These are phyloP conservation scores for Pyricularia sp. DNA, from an alignment of 2,329 filamentous ascomycete genomes.

Conservation along the genomic window DNA sequence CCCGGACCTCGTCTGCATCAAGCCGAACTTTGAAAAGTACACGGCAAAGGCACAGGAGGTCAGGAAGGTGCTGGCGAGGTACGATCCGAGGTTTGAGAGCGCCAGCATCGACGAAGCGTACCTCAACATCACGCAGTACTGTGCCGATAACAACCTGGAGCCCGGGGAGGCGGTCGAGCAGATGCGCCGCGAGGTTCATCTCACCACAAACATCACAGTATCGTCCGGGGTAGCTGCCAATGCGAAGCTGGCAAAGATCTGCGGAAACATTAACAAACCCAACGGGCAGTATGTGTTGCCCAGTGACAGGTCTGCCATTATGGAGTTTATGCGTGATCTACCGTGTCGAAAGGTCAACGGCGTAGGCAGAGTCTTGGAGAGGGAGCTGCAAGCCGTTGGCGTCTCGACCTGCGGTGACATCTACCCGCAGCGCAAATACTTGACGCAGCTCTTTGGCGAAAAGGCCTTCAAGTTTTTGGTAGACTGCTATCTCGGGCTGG, in stretches of 20 bases:
- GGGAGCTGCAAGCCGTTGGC: slow-evolving; percentile 77
- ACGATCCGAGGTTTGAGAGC: slow-evolving; percentile 83
- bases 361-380: slow-evolving; percentile 84
- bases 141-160: slow-evolving; percentile 49
- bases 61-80: slow-evolving; percentile 66
- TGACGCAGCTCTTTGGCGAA: slow-evolving; percentile 73
- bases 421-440: slow-evolving; percentile 58
- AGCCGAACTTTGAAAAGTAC: slow-evolving; percentile 84
- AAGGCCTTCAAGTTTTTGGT: slow-evolving; percentile 84
- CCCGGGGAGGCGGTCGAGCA: slow-evolving; percentile 65
- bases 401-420: slow-evolving; percentile 84
- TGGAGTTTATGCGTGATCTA: slow-evolving; percentile 74
- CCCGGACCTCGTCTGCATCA: slow-evolving; percentile 68
- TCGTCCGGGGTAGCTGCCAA: slow-evolving; percentile 93
- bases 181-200: slow-evolving; percentile 63
- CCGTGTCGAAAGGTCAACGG: slow-evolving; percentile 88
- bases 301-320: slow-evolving; percentile 58
- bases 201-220: slow-evolving; percentile 71
- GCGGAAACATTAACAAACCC: slow-evolving; percentile 90
- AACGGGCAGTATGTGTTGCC: slow-evolving; percentile 78
- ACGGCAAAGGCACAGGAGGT: slow-evolving; percentile 81
- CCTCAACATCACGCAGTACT: slow-evolving; percentile 85
- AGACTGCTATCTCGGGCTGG: slow-evolving; percentile 72
- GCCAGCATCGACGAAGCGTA: slow-evolving; percentile 96
- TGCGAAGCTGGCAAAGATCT: slow-evolving; percentile 86